A percentile compares a stretch with the other conserved stretches of the same genome.
These are phyloP conservation scores for Trypanosoma congolense DNA, from an alignment of 208 protist species.

Conservation along the genomic window DNA sequence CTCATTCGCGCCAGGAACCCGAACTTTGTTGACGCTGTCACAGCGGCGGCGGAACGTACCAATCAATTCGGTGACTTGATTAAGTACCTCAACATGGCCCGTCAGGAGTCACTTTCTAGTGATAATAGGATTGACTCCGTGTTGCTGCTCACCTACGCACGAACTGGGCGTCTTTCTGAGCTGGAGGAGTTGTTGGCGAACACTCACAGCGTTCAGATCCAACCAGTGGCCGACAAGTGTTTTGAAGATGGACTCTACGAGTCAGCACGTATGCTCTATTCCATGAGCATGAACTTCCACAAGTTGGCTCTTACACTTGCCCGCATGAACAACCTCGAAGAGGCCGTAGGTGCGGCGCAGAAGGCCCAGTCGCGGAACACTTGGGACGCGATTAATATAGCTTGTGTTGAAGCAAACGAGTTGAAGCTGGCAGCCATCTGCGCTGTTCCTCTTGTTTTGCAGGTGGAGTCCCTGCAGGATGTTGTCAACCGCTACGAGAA, in stretches of 20 bases:
- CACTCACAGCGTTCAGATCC: slow-evolving; percentile 96
- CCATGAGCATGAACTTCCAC: slow-evolving; percentile 94
- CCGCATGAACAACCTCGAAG: slow-evolving; percentile 91
- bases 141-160: slow-evolving; percentile 95
- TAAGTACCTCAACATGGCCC: slow-evolving; percentile 98
- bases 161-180: slow-evolving; percentile 95
- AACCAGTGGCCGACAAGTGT: slow-evolving; percentile 96
- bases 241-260: slow-evolving; percentile 97
- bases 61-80: slow-evolving; percentile 96
- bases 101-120: slow-evolving; percentile 81
- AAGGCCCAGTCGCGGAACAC: slow-evolving; percentile 96
- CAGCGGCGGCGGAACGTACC: slow-evolving; percentile 85
- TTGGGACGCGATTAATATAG: slow-evolving; percentile 96
- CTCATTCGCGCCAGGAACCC: slow-evolving; percentile 98
- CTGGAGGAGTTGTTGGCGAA: slow-evolving; percentile 99
- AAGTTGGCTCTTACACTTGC: slow-evolving; percentile 95
- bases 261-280: slow-evolving; percentile 98
- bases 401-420: slow-evolving; percentile 97
- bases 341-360: slow-evolving; percentile 97
- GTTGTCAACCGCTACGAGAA: slow-evolving; percentile 90
- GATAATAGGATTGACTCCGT: slow-evolving; percentile 97
- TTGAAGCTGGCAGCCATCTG: slow-evolving; percentile 98
- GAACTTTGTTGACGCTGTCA: slow-evolving; percentile 89
- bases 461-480: slow-evolving; percentile 96
- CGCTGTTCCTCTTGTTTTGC: slow-evolving; percentile 97